These are phyloP conservation scores for Epichloe hybrida DNA, from an alignment of 2,329 filamentous ascomycete species.

Conservation along the genomic window DNA sequence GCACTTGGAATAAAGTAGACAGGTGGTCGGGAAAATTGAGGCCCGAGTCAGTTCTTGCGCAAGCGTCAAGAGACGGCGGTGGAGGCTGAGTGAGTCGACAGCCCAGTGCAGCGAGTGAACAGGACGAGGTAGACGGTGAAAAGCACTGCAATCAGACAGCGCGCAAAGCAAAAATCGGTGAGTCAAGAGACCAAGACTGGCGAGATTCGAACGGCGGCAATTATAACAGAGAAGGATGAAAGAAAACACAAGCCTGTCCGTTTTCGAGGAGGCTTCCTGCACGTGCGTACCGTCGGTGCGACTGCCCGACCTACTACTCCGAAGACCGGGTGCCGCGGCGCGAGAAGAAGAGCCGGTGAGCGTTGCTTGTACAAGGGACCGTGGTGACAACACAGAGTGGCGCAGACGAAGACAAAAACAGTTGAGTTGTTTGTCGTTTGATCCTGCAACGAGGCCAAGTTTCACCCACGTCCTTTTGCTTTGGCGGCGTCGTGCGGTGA, in stretches of 20 bases:
- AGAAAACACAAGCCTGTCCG: neutral
- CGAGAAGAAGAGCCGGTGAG: neutral
- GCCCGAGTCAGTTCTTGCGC: neutral
- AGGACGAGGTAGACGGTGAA: neutral
- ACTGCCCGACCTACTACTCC: neutral
- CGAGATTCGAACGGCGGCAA: neutral
- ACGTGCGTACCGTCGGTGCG: slow-evolving; percentile 4
- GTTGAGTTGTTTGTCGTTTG: no score
- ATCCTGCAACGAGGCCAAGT: neutral
- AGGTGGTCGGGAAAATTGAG: neutral
- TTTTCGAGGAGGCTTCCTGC: neutral
- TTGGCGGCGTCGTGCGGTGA: neutral
- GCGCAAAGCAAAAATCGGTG: neutral
- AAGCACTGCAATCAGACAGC: neutral
- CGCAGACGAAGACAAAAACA: neutral
- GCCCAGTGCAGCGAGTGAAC: neutral
- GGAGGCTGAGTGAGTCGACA: neutral
- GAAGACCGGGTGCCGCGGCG: neutral
- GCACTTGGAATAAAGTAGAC: neutral
- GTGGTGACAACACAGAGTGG: neutral
- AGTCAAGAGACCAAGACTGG: neutral
- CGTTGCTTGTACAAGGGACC: neutral
- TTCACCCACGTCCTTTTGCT: neutral
- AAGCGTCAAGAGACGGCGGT: neutral
- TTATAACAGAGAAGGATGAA: neutral